A percentile compares a stretch with the other conserved stretches of the same genome.
These are phyloP conservation scores for Coffea eugenioides DNA, from an alignment of 257 asterid genomes.

Conservation along the genomic window DNA sequence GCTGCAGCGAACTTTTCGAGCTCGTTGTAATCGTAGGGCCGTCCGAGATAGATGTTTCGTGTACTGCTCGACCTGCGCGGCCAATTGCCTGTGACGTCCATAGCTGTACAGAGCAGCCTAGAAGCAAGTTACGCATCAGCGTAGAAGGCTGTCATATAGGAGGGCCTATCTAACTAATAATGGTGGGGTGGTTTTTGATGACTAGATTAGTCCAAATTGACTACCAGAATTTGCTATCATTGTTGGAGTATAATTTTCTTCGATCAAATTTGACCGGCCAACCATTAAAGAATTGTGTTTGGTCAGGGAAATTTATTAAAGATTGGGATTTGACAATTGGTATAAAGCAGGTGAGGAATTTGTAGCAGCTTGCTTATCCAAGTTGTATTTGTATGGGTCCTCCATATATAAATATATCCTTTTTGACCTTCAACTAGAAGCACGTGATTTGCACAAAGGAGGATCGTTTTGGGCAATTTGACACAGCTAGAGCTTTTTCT, in stretches of 20 bases:
- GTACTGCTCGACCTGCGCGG: slow-evolving; percentile 8
- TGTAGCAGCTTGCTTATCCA: background rate
- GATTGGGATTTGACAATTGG: background rate
- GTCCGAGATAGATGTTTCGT: slow-evolving; percentile 7
- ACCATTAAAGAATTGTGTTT: background rate
- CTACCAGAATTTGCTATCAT: background rate
- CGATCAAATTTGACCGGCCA: background rate
- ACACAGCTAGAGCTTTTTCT: background rate
- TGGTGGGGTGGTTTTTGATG: background rate
- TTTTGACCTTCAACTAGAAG: background rate
- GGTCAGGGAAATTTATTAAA: background rate
- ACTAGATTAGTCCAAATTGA: background rate
- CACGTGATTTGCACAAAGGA: background rate
- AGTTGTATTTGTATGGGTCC: background rate
- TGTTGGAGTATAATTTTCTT: background rate
- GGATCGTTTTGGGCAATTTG: background rate
- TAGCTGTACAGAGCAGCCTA: background rate
- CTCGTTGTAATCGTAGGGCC: background rate
- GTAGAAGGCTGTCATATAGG: background rate
- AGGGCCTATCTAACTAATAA: background rate
- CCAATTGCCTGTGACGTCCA: slow-evolving; percentile 18
- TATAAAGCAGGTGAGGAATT: background rate
- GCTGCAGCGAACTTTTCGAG: background rate
- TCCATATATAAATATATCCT: background rate
- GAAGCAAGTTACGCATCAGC: background rate